A percentile compares a stretch with the other conserved stretches of the same genome.
phyloP scores from a whole-genome alignment of 768 basidiomycete species.

The Xerocomus brunneocitrinus region DNA sequence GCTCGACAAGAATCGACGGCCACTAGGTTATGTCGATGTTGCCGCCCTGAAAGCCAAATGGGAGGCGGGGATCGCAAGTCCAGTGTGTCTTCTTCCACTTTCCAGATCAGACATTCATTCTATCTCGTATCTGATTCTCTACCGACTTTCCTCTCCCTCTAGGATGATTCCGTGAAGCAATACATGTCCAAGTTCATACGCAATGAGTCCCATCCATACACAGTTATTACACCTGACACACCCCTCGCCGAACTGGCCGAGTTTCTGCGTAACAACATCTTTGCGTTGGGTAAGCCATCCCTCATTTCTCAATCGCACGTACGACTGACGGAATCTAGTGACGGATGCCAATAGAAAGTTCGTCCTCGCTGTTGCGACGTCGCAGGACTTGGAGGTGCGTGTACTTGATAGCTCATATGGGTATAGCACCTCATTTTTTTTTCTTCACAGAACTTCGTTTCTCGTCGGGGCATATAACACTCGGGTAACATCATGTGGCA shows the following conservation, averaged over 20 bases:
- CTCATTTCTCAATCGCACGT: not conserved
- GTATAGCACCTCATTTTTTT: not conserved
- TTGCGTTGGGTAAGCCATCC: slow-evolving; percentile 63
- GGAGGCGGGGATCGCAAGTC: slow-evolving; percentile 67
- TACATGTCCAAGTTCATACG: slow-evolving; percentile 77
- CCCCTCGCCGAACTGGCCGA: slow-evolving; percentile 76
- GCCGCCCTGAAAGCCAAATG: slow-evolving; percentile 69
- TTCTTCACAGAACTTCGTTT: slow-evolving; percentile 24
- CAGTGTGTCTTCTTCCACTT: slow-evolving; percentile 42
- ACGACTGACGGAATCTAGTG: slow-evolving; percentile 41
- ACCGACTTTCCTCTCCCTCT: not conserved
- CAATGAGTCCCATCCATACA: slow-evolving; percentile 60
- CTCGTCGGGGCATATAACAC: slow-evolving; percentile 24
- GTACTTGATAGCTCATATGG: not conserved
- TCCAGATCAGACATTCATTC: not conserved
- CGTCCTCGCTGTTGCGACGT: slow-evolving; percentile 75
- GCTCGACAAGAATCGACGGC: slow-evolving; percentile 64
- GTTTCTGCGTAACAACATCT: slow-evolving; percentile 69
- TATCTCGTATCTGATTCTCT: not conserved
- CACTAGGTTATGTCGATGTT: slow-evolving; percentile 83
- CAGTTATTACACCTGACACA: slow-evolving; percentile 75
- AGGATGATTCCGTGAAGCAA: slow-evolving; percentile 67
- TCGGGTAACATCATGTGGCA: slow-evolving; percentile 1
- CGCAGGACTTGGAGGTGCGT: slow-evolving; percentile 59
- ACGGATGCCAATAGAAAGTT: slow-evolving; percentile 81